A percentile compares a stretch with the other conserved stretches of the same genome.
These are phyloP conservation scores for Tuber borchii DNA, from an alignment of 495 filamentous ascomycete genomes.

Conservation along the genomic window DNA sequence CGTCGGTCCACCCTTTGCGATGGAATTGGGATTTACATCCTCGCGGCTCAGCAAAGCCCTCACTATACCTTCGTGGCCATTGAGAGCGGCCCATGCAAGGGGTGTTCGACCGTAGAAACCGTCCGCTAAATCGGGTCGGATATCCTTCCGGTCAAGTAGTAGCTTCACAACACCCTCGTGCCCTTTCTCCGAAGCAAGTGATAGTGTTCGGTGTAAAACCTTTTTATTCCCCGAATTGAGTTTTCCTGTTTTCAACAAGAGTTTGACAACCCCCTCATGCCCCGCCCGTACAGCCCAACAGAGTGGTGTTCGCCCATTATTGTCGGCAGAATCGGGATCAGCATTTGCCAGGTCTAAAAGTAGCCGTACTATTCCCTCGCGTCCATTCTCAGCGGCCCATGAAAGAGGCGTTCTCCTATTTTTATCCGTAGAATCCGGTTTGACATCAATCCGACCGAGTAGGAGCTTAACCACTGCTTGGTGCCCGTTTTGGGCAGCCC, in stretches of 20 bases:
- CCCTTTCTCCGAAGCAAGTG: conserved; percentile 25
- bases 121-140: conserved; percentile 13
- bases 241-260: conserved; percentile 12
- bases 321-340: not conserved
- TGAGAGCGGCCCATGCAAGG: conserved; percentile 32
- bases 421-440: not conserved
- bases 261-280: conserved; percentile 21
- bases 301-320: conserved; percentile 21
- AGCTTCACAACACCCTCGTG: conserved; percentile 22
- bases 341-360: not conserved
- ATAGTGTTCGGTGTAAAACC: conserved; percentile 18
- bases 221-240: conserved; percentile 14
- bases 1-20: conserved; percentile 57
- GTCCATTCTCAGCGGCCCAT: not conserved
- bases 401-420: not conserved
- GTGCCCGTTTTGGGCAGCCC: conserved; percentile 29
- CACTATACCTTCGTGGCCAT: conserved; percentile 86
- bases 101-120: conserved; percentile 25
- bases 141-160: conserved; percentile 13
- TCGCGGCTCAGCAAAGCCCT: conserved; percentile 72
- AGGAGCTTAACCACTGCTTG: conserved; percentile 13
- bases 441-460: not conserved
- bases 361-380: not conserved
- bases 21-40: conserved; percentile 56
- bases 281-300: conserved; percentile 29